Conservation (phyloP, 331 rosid genomes). For the Pyracantha coccinea region DNA sequence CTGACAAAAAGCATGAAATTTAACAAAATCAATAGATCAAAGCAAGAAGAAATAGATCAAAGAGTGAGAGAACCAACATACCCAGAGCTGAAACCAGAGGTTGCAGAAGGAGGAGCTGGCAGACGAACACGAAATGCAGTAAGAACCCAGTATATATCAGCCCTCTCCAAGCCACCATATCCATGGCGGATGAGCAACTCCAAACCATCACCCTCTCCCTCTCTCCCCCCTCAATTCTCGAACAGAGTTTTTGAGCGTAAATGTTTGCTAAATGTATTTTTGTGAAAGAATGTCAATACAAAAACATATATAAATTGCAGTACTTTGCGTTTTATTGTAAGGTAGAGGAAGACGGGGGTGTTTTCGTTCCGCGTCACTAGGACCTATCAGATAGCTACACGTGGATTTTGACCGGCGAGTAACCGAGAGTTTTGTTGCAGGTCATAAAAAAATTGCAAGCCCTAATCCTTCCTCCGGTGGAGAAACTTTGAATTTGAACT, state of each 20-base stretch:
- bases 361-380: constrained; percentile 53
- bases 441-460: background rate
- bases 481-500: background rate
- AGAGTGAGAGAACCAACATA: constrained; percentile 13
- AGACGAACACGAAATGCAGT: constrained; percentile 65
- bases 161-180: constrained; percentile 51
- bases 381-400: constrained; percentile 34
- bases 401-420: constrained; percentile 21
- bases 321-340: background rate
- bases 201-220: constrained; percentile 8
- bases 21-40: background rate
- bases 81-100: constrained; percentile 91
- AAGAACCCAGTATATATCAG: constrained; percentile 42
- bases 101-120: constrained; percentile 78
- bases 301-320: background rate
- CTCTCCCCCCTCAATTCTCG: background rate
- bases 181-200: constrained; percentile 33
- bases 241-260: background rate
- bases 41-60: constrained; percentile 15
- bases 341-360: background rate
- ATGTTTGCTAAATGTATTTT: background rate
- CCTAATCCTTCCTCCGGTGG: background rate
- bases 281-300: background rate
- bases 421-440: constrained; percentile 4
- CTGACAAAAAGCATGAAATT: background rate